Evolutionary conservation across 306 rosid genomes (phyloP), one percentile per base, ranked within the genome.

Genomic region (Oemleria cerasiformis): DNA sequence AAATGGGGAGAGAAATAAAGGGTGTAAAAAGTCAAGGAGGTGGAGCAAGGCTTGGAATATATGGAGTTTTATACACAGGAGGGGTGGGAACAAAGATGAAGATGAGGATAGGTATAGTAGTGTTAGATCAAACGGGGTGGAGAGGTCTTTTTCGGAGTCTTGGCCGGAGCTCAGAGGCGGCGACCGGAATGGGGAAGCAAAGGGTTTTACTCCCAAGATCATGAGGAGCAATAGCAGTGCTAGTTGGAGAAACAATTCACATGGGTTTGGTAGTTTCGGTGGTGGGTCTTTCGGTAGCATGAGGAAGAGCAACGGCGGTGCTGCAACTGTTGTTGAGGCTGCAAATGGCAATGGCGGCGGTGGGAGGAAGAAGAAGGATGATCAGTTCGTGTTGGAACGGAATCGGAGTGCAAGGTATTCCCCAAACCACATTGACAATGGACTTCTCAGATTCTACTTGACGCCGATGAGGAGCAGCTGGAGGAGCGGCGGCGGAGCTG

Each of bases 21-120:
- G 82, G 56, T 65, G 58, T 20, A 94, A 94, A 84, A 94, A 94
- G 78, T 87, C 91, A 1, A 76, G 85, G 65, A 73, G 92, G 63
- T 94, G 99, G 99, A 82, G 94, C 64, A 92, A 92, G 73, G 92
- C 87, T 0, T 93, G 98, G 98, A 91, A 75, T 78, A 94, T 94
- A 67, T 89, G 96, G 99, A 86, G 90, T 25, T 82, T 94, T 8
- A 89, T 94, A 21, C 72, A 91, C 73, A 75, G 97, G 59, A 77
- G 92, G 45, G 79, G 77, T 5, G 95, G 87, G 53, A 83, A 73
- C 79, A 90, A 83, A 68, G 88, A 90, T 48, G 98, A 88, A 42
- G 97, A 90, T 16, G 96, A 88, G 10, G 98, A 86, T 54, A 75
- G 88, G 79, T 88, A 72, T 67, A 75, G 87, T 55, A 70, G 74